phyloP scores from a whole-genome alignment of 257 asterid genomes.

The Catharanthus roseus region DNA sequence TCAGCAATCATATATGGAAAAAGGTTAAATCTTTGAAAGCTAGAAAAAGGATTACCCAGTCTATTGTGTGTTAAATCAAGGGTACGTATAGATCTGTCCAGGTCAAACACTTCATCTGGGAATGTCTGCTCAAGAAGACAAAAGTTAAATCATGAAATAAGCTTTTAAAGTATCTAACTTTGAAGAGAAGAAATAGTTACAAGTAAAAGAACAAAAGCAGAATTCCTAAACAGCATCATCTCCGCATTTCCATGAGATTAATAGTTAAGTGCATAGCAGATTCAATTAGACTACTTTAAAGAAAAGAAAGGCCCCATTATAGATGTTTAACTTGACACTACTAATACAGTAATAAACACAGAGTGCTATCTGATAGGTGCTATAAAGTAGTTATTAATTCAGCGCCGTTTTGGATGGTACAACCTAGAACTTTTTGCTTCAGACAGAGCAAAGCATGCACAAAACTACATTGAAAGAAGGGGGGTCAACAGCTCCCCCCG shows the following conservation, averaged over 20 bases:
- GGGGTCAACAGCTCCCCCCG: too few species aligned
- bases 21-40: slow-evolving; percentile 1
- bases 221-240: neutral
- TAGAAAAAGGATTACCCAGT: slow-evolving; percentile 44
- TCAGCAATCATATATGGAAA: neutral
- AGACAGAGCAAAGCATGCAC: neutral
- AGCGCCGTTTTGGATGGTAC: neutral
- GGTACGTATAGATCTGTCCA: slow-evolving; percentile 81
- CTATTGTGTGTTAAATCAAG: slow-evolving; percentile 84
- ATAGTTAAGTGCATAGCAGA: neutral
- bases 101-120: slow-evolving; percentile 79
- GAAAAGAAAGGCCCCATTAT: neutral
- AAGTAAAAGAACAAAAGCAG: neutral
- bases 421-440: neutral
- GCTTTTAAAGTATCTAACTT: neutral
- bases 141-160: neutral
- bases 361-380: neutral
- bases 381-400: neutral
- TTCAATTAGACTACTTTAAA: neutral
- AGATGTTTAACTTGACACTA: neutral
- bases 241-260: neutral
- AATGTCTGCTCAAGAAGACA: slow-evolving; percentile 48
- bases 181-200: neutral
- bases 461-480: too few species aligned
- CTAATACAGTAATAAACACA: too few species aligned